phyloP scores from a whole-genome alignment of 805 yeast species.

The Kurtzmaniella cleridarum region DNA sequence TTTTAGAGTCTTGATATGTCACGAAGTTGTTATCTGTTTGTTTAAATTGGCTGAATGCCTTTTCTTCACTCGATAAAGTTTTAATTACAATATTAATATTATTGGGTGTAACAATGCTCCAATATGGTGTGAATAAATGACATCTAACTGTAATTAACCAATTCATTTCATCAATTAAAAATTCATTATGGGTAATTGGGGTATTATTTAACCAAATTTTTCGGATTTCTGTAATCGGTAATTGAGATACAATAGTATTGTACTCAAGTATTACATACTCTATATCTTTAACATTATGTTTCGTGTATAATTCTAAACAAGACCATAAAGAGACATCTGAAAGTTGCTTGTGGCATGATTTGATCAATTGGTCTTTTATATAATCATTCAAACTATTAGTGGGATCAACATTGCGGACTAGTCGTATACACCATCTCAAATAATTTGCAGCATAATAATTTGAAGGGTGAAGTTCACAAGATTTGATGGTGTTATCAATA shows the following conservation, averaged over 20 bases:
- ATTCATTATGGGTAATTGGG: not conserved
- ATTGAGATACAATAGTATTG: slow-evolving; percentile 3
- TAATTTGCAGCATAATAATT: slow-evolving; percentile 34
- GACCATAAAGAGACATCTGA: slow-evolving; percentile 22
- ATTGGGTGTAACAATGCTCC: not conserved
- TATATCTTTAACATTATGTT: not conserved
- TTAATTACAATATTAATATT: not conserved
- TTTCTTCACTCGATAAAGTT: not conserved
- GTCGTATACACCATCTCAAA: slow-evolving; percentile 23
- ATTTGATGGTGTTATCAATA: slow-evolving; percentile 16
- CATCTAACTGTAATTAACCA: slow-evolving; percentile 2
- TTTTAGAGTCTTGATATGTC: too few relatives aligned
- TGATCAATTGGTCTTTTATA: slow-evolving; percentile 4
- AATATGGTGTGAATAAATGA: not conserved
- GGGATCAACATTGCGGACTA: slow-evolving; percentile 2
- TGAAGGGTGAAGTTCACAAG: slow-evolving; percentile 31
- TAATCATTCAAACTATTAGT: not conserved
- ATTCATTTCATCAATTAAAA: not conserved
- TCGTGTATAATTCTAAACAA: slow-evolving; percentile 7
- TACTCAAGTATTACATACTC: slow-evolving; percentile 7
- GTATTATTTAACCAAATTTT: not conserved
- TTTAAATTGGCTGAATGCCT: not conserved
- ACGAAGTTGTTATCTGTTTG: too few relatives aligned
- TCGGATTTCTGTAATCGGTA: not conserved
- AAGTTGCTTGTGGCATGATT: slow-evolving; percentile 10